These are phyloP conservation scores for Protomyces lactucae-debilis DNA, from an alignment of 1,139 yeast genomes.

Conservation along the genomic window DNA sequence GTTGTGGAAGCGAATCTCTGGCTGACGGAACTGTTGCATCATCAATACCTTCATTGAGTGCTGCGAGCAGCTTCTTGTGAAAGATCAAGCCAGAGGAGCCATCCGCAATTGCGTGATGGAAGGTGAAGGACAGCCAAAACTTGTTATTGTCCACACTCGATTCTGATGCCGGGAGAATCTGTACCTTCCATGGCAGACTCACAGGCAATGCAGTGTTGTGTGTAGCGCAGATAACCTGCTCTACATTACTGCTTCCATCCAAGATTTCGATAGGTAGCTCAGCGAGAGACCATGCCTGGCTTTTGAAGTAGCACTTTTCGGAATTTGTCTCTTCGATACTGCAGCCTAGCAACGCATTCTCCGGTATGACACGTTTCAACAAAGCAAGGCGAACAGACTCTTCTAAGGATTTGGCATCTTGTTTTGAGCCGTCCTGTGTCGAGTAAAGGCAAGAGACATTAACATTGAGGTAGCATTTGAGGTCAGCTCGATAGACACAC, in stretches of 20 bases:
- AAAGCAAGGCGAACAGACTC: not conserved
- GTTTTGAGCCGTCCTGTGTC: not conserved
- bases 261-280: conserved; percentile 1
- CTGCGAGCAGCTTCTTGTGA: conserved; percentile 7
- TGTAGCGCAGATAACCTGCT: not conserved
- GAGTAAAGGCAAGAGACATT: conserved; percentile 1
- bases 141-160: too few relatives aligned
- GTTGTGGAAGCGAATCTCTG: conserved; percentile 1
- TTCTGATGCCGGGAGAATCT: not conserved
- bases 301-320: not conserved
- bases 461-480: conserved; percentile 8
- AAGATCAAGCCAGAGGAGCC: conserved; percentile 25
- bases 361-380: not conserved
- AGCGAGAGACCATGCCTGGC: not conserved
- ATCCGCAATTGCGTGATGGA: conserved; percentile 22
- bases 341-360: conserved; percentile 7
- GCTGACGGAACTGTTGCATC: too few relatives aligned
- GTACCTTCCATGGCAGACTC: conserved; percentile 6
- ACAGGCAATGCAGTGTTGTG: not conserved
- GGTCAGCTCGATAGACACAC: conserved; percentile 7
- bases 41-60: not conserved
- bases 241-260: not conserved
- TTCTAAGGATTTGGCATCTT: not conserved
- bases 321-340: not conserved
- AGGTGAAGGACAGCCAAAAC: conserved; percentile 15